Conservation (phyloP, 2,329 filamentous ascomycete species). For the Aspergillus sp. region DNA sequence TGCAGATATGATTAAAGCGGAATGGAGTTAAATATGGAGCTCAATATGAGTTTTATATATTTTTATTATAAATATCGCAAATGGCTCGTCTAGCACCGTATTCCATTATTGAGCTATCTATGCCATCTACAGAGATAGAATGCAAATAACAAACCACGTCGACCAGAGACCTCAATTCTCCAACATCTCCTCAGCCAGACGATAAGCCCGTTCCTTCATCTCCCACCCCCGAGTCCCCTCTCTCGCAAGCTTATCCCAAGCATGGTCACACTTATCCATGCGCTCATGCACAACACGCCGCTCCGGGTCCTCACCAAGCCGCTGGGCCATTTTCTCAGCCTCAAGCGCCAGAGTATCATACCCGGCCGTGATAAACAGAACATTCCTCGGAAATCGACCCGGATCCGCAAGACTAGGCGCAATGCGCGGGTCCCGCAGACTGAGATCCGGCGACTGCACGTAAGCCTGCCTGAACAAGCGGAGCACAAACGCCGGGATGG, state of each 20-base stretch:
- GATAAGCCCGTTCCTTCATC: no score
- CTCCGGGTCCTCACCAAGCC: conserved; percentile 20
- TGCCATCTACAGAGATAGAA: no score
- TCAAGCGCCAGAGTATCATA: conserved; percentile 31
- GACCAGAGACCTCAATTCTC: no score
- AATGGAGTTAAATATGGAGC: no score
- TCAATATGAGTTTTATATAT: no score
- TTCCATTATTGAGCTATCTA: no score
- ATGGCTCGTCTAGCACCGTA: no score
- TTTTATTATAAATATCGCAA: no score
- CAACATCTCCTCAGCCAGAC: no score
- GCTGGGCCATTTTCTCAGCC: conserved; percentile 29
- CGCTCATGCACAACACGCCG: conserved; percentile 30
- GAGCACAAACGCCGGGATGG: conserved; percentile 23
- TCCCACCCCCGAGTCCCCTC: no score
- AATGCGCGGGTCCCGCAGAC: conserved; percentile 29
- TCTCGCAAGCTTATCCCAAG: conserved; percentile 27
- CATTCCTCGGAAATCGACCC: conserved; percentile 28
- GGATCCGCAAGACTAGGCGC: conserved; percentile 29
- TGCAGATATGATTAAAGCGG: no score
- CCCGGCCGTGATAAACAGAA: conserved; percentile 32
- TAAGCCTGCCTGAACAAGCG: conserved; percentile 33
- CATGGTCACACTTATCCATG: conserved; percentile 38
- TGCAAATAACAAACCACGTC: no score
- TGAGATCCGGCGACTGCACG: conserved; percentile 23